Evolutionary conservation across 768 basidiomycete genomes (phyloP), one percentile per base, ranked within the genome.

Genomic region (Tubosaeta sp.): DNA sequence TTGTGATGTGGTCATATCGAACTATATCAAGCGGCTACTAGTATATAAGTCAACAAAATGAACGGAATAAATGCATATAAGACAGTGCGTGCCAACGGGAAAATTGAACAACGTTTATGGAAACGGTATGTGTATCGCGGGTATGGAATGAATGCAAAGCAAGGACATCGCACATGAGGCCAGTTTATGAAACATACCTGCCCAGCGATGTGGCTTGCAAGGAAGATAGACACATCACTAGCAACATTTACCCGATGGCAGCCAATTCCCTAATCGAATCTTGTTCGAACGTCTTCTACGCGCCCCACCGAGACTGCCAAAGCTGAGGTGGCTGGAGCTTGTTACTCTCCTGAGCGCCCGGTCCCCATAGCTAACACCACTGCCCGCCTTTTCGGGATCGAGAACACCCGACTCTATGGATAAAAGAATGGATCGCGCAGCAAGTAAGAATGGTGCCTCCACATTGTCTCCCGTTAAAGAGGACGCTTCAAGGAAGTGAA

Each of bases 301-400:
- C 42, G 78, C 72, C n/a, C 79, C 82, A 63, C 85, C 88, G 46
- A 89, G 71, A 64, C 88, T 90, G 14, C 88, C 89, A 66, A 91
- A 90, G 65, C 90, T 91, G 61, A 94, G 73, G 51, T 89, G 83
- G 62, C 89, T 91, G n/a, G 88, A 88, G 67, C 89, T 91, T 56
- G 87, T 93, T 31, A 97, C 91, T 62, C 95, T 79, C 51, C 93
- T 80, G 31, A 98, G 76, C 22, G 93, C 89, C 53, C 97, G 80
- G 68, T 97, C 97, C 9, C 97, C 97, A 65, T 97, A 99, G 63
- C 89, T 92, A 42, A 99, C 93, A 19, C 97, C 97, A 55, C 91
- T 94, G 1, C 93, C 95, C 14, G 91, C 83, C 65, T 90, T 88
- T 72, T 97, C 95, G 38, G 95, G 95, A 70, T 97, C 92, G 35